phyloP scores from a whole-genome alignment of 1,139 yeast genomes.

The Nadsonia commutata region DNA sequence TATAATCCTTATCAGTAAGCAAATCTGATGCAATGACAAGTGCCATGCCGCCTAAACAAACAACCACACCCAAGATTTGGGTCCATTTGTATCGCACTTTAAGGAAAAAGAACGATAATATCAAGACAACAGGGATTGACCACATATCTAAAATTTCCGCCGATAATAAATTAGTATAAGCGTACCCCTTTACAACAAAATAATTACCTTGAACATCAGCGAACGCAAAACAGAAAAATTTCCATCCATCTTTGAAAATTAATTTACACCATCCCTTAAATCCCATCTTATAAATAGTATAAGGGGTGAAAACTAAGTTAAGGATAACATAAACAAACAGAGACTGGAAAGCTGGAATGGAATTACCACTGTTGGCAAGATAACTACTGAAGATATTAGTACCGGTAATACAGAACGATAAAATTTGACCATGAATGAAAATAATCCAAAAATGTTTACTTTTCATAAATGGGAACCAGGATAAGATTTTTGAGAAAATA shows the following conservation, averaged over 20 bases:
- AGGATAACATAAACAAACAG: slow-evolving; percentile 27
- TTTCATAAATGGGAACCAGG: slow-evolving; percentile 20
- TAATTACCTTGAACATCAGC: slow-evolving; percentile 33
- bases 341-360: slow-evolving; percentile 31
- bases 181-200: slow-evolving; percentile 30
- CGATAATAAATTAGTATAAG: slow-evolving; percentile 28
- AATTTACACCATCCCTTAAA: slow-evolving; percentile 21
- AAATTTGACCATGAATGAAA: slow-evolving; percentile 27
- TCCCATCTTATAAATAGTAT: slow-evolving; percentile 26
- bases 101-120: slow-evolving; percentile 26
- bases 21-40: slow-evolving; percentile 27
- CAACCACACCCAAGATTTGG: slow-evolving; percentile 27
- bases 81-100: slow-evolving; percentile 33
- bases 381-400: slow-evolving; percentile 30
- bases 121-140: slow-evolving; percentile 30
- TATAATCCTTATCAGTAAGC: slow-evolving; percentile 26
- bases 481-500: slow-evolving; percentile 1
- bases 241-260: slow-evolving; percentile 26
- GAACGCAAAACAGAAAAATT: slow-evolving; percentile 28
- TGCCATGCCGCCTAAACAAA: slow-evolving; percentile 31
- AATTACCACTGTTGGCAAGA: slow-evolving; percentile 24
- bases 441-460: slow-evolving; percentile 28
- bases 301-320: slow-evolving; percentile 26
- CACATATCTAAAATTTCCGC: slow-evolving; percentile 31
- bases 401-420: slow-evolving; percentile 27